Conservation (phyloP, 169 alveolate species). For the Eimeria sp. region DNA sequence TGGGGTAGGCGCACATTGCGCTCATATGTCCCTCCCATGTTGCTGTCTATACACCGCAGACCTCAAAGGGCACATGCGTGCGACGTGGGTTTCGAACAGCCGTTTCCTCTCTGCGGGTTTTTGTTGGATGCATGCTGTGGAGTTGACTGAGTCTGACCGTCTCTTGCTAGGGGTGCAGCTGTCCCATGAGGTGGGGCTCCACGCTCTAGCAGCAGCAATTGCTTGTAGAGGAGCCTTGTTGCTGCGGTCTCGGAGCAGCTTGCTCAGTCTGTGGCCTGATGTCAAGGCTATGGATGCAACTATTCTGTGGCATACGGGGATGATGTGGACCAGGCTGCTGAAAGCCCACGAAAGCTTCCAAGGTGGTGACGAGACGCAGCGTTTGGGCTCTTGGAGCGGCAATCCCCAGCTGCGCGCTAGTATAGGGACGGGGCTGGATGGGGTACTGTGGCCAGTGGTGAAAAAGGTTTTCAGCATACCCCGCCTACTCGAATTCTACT, state of each 20-base stretch:
- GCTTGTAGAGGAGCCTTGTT: conserved; percentile 53
- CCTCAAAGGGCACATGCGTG: conserved; percentile 61
- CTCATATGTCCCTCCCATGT: conserved; percentile 24
- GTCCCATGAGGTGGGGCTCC: conserved; percentile 75
- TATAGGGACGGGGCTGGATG: conserved; percentile 56
- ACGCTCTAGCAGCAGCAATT: conserved; percentile 69
- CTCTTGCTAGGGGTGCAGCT: conserved; percentile 62
- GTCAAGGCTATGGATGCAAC: conserved; percentile 63
- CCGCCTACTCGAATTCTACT: conserved; percentile 44
- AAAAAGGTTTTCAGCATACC: conserved; percentile 28
- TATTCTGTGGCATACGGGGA: conserved; percentile 64
- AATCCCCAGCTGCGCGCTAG: conserved; percentile 57
- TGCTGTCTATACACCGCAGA: conserved; percentile 52
- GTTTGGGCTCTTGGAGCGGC: conserved; percentile 63
- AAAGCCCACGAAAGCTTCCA: conserved; percentile 65
- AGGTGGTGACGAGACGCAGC: conserved; percentile 58
- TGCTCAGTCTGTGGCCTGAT: conserved; percentile 44
- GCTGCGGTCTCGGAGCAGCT: conserved; percentile 43
- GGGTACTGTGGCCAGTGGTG: conserved; percentile 71
- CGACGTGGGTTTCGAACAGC: conserved; percentile 27
- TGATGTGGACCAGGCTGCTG: conserved; percentile 54
- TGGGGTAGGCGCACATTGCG: background rate
- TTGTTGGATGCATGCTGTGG: conserved; percentile 58
- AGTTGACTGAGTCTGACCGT: conserved; percentile 47
- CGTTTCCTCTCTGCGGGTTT: conserved; percentile 67